Evolutionary conservation across 2,329 filamentous ascomycete species (phyloP).

Genomic region (Didymellaceae sp.): DNA sequence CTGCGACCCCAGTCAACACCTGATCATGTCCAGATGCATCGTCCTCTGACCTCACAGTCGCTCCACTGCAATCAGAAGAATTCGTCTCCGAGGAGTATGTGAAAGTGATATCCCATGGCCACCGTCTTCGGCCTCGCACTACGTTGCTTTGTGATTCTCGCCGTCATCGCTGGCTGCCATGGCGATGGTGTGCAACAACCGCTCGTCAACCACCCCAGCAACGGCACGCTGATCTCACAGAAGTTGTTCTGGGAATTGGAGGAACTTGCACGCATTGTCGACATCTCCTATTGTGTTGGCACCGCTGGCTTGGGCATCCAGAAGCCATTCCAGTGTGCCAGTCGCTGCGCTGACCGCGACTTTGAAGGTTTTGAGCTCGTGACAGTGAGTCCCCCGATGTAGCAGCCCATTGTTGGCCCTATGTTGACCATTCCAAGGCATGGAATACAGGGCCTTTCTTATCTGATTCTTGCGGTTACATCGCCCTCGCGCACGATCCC

Average conservation of each 20-base stretch:
- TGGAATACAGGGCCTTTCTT: conserved; percentile 91
- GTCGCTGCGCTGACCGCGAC: conserved; percentile 80
- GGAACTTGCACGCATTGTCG: conserved; percentile 86
- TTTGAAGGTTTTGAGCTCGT: conserved; percentile 82
- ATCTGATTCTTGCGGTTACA: conserved; percentile 91
- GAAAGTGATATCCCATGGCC: conserved; percentile 32
- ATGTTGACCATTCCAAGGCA: conserved; percentile 57
- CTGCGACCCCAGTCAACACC: conserved; percentile 5
- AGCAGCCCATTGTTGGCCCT: neutral
- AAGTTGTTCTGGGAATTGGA: conserved; percentile 81
- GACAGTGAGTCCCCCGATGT: conserved; percentile 51
- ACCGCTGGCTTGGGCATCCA: conserved; percentile 81
- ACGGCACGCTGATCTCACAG: conserved; percentile 59
- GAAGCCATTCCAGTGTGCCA: conserved; percentile 83
- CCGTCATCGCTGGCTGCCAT: conserved; percentile 12
- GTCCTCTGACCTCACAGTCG: conserved; percentile 32
- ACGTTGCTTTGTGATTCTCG: conserved; percentile 25
- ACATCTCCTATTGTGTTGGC: conserved; percentile 93
- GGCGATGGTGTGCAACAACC: conserved; percentile 34
- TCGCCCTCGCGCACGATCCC: conserved; percentile 79
- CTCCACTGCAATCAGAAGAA: conserved; percentile 12
- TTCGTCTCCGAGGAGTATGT: conserved; percentile 37
- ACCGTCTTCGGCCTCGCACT: conserved; percentile 31
- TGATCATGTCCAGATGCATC: conserved; percentile 15
- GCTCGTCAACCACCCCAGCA: conserved; percentile 32